phyloP scores from a whole-genome alignment of 345 rosid genomes.

The Abelmoschus esculentus region DNA sequence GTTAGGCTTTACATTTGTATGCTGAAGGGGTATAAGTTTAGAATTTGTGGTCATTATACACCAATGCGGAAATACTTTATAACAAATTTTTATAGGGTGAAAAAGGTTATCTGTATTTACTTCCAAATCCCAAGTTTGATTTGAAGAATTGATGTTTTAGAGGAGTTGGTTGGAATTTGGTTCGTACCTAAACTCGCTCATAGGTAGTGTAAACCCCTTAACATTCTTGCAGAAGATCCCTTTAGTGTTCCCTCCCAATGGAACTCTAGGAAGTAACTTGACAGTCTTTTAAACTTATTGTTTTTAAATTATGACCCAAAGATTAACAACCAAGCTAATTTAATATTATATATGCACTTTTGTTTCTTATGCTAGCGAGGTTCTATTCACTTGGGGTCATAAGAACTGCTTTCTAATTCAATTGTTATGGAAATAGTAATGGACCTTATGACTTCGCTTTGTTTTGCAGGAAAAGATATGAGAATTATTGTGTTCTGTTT shows the following conservation, averaged over 20 bases:
- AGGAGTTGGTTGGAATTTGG: neutral
- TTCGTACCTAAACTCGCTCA: neutral
- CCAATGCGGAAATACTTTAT: neutral
- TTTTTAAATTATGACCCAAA: neutral
- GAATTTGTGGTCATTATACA: neutral
- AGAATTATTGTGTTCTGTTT: slow-evolving; percentile 89
- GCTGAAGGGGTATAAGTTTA: neutral
- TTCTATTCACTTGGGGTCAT: neutral
- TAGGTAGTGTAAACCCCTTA: neutral
- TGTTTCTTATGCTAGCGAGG: neutral
- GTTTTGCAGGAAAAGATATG: slow-evolving; percentile 89
- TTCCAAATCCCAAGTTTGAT: neutral
- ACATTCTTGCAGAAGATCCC: neutral
- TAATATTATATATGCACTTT: neutral
- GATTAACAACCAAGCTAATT: neutral
- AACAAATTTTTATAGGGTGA: neutral
- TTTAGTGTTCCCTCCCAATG: neutral
- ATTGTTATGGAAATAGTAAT: neutral
- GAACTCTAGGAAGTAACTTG: neutral
- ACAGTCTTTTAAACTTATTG: neutral
- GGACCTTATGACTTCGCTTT: slow-evolving; percentile 1
- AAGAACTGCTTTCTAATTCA: neutral
- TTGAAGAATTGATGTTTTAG: neutral
- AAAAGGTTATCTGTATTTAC: neutral
- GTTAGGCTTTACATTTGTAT: neutral